A percentile compares a stretch with the other conserved stretches of the same genome.
Conservation (phyloP, 495 filamentous ascomycete species). For the Penicillium cataractarum region DNA sequence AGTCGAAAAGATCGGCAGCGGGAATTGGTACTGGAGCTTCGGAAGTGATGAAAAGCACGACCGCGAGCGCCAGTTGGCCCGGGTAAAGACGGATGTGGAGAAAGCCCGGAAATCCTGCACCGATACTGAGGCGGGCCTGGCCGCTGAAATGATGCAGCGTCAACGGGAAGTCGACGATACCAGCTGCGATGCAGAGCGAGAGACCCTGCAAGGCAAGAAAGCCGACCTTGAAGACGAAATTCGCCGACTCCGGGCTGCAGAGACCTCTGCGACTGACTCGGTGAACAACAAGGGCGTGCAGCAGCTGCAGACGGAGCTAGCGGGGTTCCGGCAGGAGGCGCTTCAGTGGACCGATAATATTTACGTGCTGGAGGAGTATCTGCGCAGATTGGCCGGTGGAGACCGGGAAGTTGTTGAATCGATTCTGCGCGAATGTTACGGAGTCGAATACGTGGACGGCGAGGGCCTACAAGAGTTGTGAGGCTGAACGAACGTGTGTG, state of each 20-base stretch:
- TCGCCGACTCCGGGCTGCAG: slow-evolving; percentile 25
- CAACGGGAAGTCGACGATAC: slow-evolving; percentile 23
- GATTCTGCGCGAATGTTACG: slow-evolving; percentile 62
- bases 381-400: slow-evolving; percentile 51
- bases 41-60: slow-evolving; percentile 61
- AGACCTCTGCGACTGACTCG: slow-evolving; percentile 39
- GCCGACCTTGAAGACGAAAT: slow-evolving; percentile 33
- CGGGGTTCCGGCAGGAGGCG: slow-evolving; percentile 49
- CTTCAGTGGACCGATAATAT: slow-evolving; percentile 67
- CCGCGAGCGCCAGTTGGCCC: slow-evolving; percentile 50
- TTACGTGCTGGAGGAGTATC: slow-evolving; percentile 63
- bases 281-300: slow-evolving; percentile 54
- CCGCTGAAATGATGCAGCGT: slow-evolving; percentile 24
- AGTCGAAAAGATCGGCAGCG: slow-evolving; percentile 79
- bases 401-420: slow-evolving; percentile 55
- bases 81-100: slow-evolving; percentile 57
- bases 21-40: slow-evolving; percentile 85
- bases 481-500: background rate
- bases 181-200: slow-evolving; percentile 26
- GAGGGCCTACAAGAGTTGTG: slow-evolving; percentile 58
- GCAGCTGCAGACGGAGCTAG: slow-evolving; percentile 53
- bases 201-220: slow-evolving; percentile 29
- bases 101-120: slow-evolving; percentile 42
- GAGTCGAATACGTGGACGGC: slow-evolving; percentile 65
- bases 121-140: slow-evolving; percentile 28